Conservation (phyloP, 2,329 filamentous ascomycete genomes). For the Cadophora malorum region DNA sequence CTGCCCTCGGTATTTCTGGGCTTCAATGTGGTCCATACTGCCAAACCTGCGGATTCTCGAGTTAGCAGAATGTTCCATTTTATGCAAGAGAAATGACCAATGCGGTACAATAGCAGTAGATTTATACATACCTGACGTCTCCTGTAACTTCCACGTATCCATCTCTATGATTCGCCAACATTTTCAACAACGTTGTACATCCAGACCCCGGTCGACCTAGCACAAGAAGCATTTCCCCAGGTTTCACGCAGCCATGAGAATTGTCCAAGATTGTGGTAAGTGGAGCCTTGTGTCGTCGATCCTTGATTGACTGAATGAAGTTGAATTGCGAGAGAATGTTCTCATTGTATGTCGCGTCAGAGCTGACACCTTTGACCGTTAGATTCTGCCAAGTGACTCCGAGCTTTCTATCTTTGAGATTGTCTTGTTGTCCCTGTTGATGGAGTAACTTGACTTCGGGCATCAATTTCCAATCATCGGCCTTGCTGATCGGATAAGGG, state of each 20-base stretch:
- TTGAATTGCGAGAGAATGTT: slow-evolving; percentile 41
- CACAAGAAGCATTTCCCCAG: slow-evolving; percentile 75
- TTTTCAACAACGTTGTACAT: slow-evolving; percentile 74
- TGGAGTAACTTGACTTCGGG: slow-evolving; percentile 38
- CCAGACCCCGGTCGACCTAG: slow-evolving; percentile 72
- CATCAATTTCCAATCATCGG: slow-evolving; percentile 41
- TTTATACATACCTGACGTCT: too few relatives aligned
- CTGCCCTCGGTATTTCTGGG: slow-evolving; percentile 61
- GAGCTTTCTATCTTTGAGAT: slow-evolving; percentile 43
- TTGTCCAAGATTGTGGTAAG: slow-evolving; percentile 69
- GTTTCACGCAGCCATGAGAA: slow-evolving; percentile 72
- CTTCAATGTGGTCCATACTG: too few relatives aligned
- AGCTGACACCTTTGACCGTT: slow-evolving; percentile 42
- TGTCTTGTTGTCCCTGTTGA: slow-evolving; percentile 37
- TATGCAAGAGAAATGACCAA: too few relatives aligned
- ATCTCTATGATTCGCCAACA: slow-evolving; percentile 67
- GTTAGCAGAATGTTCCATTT: slow-evolving; percentile 57
- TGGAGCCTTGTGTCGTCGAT: slow-evolving; percentile 65
- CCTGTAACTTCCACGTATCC: slow-evolving; percentile 66
- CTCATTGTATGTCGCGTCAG: slow-evolving; percentile 42
- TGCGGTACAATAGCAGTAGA: too few relatives aligned
- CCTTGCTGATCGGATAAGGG: too few relatives aligned
- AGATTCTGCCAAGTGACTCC: slow-evolving; percentile 43
- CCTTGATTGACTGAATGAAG: slow-evolving; percentile 29
- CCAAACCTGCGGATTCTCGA: too few relatives aligned